Base-by-base conservation (phyloP, 352 stramenopile species). In the Phytophthora nicotianae region DNA sequence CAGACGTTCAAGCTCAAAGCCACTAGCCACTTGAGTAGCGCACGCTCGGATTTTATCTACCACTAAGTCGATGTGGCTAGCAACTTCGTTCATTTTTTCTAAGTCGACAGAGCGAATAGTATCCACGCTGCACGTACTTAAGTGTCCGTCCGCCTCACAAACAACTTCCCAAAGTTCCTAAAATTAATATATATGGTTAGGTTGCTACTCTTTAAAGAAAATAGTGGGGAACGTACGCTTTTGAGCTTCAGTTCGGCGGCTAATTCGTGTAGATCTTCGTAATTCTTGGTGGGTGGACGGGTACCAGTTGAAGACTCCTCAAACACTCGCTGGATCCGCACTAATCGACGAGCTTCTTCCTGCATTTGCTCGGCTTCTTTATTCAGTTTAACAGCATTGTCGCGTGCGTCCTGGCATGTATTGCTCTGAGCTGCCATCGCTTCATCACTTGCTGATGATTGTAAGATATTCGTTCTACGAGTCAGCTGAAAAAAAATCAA, bases 121-220 rank as follows among this genome's bases (percentile, higher is more conserved):
- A 9, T 83, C 70, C 1, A 58, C 51, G 13, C 74, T 74, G 29
- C 64, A 81, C 0, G 23, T 43, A 2, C 55, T 50, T 5, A 91
- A 46, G 24, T 89, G 76, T 8, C 78, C 64, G 50, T 88, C 77
- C 0, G 68, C 66, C 23, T 77, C 68, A 29, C 76, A 81, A 2
- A 91, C 68, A 0, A 76, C 72, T 13, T 83, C 52, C 83, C 81
- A 93, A 0, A 93, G 29, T 43, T 88, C 76, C 69, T 81, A 11
- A 11, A 61, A n/a, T 38, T 13, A 11, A 21, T 5, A 6, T 21
- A 9, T 7, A 43, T 3, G 14, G 4, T 43, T 21, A 43, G 11
- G 3, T n/a, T 4, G 13, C 10, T n/a, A 38, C 10, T 38, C 5
- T 38, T 5, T 21, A n/a, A 13, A 23, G 14, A 21, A 21, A 1